A percentile compares a stretch with the other conserved stretches of the same genome.
phyloP scores from a whole-genome alignment of 148 eudicot species.

The Arbutus unedo region DNA sequence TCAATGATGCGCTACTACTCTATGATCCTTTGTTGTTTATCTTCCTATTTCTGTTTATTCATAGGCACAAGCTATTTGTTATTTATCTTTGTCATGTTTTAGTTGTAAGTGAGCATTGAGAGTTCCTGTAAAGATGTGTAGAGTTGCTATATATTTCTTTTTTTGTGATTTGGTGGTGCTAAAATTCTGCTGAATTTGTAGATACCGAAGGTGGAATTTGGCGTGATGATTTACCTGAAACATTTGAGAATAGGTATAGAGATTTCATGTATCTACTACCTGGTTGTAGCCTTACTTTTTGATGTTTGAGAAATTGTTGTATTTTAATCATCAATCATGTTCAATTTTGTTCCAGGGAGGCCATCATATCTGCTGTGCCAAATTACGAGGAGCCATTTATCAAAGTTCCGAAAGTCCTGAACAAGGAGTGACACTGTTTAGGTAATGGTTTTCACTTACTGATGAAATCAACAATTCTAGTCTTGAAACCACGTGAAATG shows the following conservation, averaged over 20 bases:
- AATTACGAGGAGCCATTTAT: constrained; percentile 78
- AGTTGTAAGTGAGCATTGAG: background rate
- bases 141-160: background rate
- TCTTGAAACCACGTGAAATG: background rate
- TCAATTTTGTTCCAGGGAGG: constrained; percentile 46
- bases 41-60: background rate
- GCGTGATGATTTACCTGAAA: constrained; percentile 67
- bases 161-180: background rate
- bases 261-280: background rate
- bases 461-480: background rate
- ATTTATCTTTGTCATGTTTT: background rate
- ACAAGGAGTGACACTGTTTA: constrained; percentile 52
- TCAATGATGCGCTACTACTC: background rate
- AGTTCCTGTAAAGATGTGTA: background rate
- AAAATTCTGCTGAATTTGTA: constrained; percentile 25
- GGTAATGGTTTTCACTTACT: constrained; percentile 12
- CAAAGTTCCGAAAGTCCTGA: constrained; percentile 86
- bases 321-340: background rate
- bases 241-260: constrained; percentile 63
- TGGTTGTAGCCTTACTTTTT: background rate
- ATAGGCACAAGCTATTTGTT: background rate
- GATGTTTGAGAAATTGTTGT: background rate
- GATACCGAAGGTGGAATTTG: constrained; percentile 76
- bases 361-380: constrained; percentile 69
- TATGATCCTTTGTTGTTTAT: background rate